Percentiles rank a stretch among this genome's conserved stretches.
These are phyloP conservation scores for Aspergillus pseudoterreus DNA, from an alignment of 2,329 filamentous ascomycete species.

Conservation along the genomic window DNA sequence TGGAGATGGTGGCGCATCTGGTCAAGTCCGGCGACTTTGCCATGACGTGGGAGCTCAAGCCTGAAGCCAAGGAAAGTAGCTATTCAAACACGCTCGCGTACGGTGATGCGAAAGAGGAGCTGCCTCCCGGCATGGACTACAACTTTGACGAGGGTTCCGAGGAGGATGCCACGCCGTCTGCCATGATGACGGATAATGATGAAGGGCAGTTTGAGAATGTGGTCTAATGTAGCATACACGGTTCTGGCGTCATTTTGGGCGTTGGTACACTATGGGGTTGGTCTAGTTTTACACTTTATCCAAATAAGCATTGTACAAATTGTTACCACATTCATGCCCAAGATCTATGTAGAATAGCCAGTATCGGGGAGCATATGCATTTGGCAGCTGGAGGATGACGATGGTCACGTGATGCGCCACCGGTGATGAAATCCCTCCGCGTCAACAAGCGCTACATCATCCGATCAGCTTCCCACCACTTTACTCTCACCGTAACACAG, in stretches of 20 bases:
- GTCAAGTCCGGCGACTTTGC: constrained; percentile 81
- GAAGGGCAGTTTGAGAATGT: constrained; percentile 79
- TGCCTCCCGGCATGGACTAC: constrained; percentile 45
- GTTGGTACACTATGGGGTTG: constrained; percentile 7
- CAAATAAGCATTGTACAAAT: no score
- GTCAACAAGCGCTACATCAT: not conserved
- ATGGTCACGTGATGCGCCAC: not conserved
- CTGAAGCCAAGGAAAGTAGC: constrained; percentile 60
- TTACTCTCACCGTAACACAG: constrained; percentile 2
- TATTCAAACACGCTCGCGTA: constrained; percentile 38
- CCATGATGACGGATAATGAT: constrained; percentile 59
- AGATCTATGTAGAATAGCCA: no score
- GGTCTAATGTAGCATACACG: constrained; percentile 32
- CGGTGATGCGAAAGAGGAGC: constrained; percentile 51
- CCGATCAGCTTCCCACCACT: not conserved
- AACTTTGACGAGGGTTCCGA: constrained; percentile 51
- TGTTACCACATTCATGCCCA: no score
- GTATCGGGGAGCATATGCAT: no score
- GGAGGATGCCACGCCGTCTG: constrained; percentile 42
- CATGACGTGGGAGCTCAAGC: constrained; percentile 78
- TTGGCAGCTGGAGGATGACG: not conserved
- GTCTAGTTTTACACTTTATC: no score
- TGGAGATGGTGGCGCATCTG: constrained; percentile 78
- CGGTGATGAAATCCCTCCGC: not conserved
- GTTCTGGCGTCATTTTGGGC: constrained; percentile 19